Evolutionary conservation across 2,329 filamentous ascomycete genomes (phyloP).

Genomic region (Blastomyces silverae): DNA sequence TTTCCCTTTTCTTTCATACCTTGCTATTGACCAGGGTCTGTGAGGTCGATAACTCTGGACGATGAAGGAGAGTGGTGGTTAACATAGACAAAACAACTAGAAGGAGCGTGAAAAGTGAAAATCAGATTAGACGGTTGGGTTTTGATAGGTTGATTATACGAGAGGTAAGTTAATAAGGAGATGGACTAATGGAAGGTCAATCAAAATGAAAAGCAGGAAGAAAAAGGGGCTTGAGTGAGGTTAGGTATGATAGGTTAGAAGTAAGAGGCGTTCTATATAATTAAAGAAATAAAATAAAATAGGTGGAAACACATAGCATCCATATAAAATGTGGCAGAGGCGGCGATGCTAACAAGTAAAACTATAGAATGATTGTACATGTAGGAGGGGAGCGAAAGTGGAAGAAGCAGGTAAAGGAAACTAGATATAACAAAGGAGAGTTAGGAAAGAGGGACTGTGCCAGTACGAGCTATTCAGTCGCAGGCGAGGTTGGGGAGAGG

Average conservation of each 20-base stretch:
- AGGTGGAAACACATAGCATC: background rate
- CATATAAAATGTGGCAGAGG: background rate
- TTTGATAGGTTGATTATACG: background rate
- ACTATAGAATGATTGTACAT: constrained; percentile 1
- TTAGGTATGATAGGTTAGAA: background rate
- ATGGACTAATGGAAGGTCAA: background rate
- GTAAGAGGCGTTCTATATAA: background rate
- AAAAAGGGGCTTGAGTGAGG: background rate
- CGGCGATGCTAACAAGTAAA: background rate
- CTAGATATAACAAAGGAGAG: background rate
- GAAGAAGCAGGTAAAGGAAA: background rate
- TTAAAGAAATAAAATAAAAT: too few species aligned
- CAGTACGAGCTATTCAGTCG: background rate
- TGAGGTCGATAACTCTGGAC: background rate
- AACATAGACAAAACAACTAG: too few species aligned
- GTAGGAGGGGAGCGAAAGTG: background rate
- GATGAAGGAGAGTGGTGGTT: too few species aligned
- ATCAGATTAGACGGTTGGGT: background rate
- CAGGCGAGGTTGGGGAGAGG: background rate
- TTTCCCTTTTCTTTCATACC: background rate
- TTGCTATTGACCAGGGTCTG: background rate
- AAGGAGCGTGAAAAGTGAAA: background rate
- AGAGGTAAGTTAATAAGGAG: background rate
- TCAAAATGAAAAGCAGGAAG: too few species aligned
- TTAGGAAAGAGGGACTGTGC: background rate